These are phyloP conservation scores for Pelargonium exstipulatum DNA, from an alignment of 441 rosid genomes.

Conservation along the genomic window DNA sequence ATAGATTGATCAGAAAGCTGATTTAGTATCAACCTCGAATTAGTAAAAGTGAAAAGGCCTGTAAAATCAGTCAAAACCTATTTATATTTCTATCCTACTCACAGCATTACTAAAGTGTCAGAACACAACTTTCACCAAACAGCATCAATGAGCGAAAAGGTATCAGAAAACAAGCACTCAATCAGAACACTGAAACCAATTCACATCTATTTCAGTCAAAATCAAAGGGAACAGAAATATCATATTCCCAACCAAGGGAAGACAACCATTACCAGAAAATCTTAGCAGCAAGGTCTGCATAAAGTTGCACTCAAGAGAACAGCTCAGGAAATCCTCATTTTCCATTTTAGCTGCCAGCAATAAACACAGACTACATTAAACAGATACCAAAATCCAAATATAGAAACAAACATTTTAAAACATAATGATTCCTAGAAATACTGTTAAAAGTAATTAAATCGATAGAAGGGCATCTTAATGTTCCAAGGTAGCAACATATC, in stretches of 20 bases:
- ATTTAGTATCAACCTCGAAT: conserved; percentile 34
- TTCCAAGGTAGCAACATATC: conserved; percentile 25
- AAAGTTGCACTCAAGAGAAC: conserved; percentile 69
- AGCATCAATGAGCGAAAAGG: conserved; percentile 9
- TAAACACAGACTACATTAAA: conserved; percentile 31
- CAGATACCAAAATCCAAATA: conserved; percentile 27
- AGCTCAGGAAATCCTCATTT: conserved; percentile 82
- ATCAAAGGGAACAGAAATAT: neutral
- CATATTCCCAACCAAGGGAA: conserved; percentile 35
- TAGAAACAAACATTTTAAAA: conserved; percentile 15
- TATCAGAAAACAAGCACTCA: conserved; percentile 9
- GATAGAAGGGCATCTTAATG: conserved; percentile 26
- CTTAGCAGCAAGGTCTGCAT: conserved; percentile 61
- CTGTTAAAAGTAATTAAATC: conserved; percentile 21
- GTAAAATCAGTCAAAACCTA: conserved; percentile 14
- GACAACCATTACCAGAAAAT: conserved; percentile 69
- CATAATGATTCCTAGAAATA: conserved; percentile 24
- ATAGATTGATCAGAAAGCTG: conserved; percentile 50
- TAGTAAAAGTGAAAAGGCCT: conserved; percentile 12
- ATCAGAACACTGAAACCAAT: conserved; percentile 12
- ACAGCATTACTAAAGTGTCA: neutral
- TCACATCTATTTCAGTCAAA: conserved; percentile 17
- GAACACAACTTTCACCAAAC: neutral
- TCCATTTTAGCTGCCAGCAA: conserved; percentile 81
- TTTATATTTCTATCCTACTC: conserved; percentile 1